These are phyloP conservation scores for Solanum bukasovii DNA, from an alignment of 257 asterid species.

Conservation along the genomic window DNA sequence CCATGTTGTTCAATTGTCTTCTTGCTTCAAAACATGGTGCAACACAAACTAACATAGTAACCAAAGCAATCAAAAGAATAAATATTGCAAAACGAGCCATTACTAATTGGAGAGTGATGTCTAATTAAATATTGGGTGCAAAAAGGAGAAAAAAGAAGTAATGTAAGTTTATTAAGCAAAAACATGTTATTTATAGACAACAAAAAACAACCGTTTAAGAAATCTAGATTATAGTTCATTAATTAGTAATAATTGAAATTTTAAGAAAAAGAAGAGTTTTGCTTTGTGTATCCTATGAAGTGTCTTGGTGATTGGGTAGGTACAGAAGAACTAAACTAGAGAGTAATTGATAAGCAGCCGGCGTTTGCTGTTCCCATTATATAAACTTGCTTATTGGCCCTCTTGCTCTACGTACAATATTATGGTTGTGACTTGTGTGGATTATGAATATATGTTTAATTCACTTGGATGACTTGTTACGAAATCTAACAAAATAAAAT, in stretches of 20 bases:
- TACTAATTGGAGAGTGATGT: neutral
- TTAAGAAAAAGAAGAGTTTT: too few species aligned
- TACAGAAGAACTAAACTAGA: conserved; percentile 1
- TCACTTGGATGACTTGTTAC: neutral
- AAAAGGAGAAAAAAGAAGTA: neutral
- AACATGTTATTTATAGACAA: too few species aligned
- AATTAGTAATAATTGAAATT: too few species aligned
- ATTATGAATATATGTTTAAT: too few species aligned
- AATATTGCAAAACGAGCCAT: neutral
- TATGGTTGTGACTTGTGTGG: neutral
- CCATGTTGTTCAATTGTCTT: neutral
- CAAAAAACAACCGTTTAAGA: too few species aligned
- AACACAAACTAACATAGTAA: neutral
- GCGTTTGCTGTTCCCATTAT: neutral
- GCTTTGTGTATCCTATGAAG: neutral
- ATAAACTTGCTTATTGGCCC: too few species aligned
- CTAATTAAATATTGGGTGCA: neutral
- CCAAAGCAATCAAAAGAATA: neutral
- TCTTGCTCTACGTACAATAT: too few species aligned
- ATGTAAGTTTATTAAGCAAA: neutral
- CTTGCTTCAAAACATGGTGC: neutral
- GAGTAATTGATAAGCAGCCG: neutral
- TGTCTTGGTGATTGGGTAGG: conserved; percentile 1
- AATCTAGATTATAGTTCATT: too few species aligned
- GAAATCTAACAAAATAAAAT: too few species aligned